Percentiles rank a stretch among this genome's conserved stretches.
These are phyloP conservation scores for Trichoderma virens DNA, from an alignment of 495 filamentous ascomycete genomes.

Conservation along the genomic window DNA sequence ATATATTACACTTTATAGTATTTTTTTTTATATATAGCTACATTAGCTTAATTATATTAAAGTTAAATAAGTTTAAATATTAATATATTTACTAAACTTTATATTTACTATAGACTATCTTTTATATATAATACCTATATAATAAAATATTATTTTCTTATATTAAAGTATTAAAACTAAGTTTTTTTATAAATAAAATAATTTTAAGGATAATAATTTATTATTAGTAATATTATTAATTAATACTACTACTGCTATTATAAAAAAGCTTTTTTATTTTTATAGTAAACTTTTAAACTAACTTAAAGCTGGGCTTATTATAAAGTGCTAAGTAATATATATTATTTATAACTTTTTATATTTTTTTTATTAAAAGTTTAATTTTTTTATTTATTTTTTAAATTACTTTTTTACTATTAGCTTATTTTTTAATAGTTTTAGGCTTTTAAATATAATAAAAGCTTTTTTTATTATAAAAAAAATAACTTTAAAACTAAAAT, in stretches of 20 bases:
- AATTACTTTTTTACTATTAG: slow-evolving; percentile 15
- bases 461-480: slow-evolving; percentile 28
- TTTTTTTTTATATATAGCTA: slow-evolving; percentile 26
- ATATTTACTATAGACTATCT: slow-evolving; percentile 16
- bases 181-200: slow-evolving; percentile 25
- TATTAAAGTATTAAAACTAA: slow-evolving; percentile 17
- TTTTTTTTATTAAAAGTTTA: slow-evolving; percentile 8
- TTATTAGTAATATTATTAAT: slow-evolving; percentile 20
- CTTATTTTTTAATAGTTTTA: slow-evolving; percentile 19
- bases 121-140: slow-evolving; percentile 19
- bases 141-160: slow-evolving; percentile 22
- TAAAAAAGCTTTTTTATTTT: slow-evolving; percentile 19
- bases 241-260: slow-evolving; percentile 13
- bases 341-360: slow-evolving; percentile 16
- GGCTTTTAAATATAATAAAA: slow-evolving; percentile 24
- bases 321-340: slow-evolving; percentile 8
- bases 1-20: slow-evolving; percentile 21
- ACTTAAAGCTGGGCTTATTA: slow-evolving; percentile 11
- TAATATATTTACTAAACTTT: slow-evolving; percentile 18
- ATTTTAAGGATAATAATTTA: slow-evolving; percentile 23
- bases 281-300: slow-evolving; percentile 18
- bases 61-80: slow-evolving; percentile 25
- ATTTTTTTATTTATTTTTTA: slow-evolving; percentile 15
- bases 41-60: slow-evolving; percentile 26
- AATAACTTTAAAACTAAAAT: slow-evolving; percentile 34